Conservation (phyloP, 1,284 basidiomycete genomes). For the Tilletia caries region DNA sequence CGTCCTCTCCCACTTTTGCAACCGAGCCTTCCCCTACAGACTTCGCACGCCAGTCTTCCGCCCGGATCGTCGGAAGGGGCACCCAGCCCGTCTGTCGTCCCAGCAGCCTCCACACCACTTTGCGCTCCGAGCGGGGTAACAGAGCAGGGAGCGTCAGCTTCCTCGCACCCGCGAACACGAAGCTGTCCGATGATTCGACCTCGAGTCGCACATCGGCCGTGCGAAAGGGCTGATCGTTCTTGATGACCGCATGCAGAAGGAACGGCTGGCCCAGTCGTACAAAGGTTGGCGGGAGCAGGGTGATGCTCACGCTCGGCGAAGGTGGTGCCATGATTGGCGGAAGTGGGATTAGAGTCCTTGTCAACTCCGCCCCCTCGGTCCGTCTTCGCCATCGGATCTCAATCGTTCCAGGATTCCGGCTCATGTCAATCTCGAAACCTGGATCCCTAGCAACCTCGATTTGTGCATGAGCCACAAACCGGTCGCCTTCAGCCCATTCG, state of each 20-base stretch:
- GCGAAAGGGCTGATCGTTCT: slow-evolving; percentile 5
- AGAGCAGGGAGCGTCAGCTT: background rate
- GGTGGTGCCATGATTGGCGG: background rate
- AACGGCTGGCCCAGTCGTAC: background rate
- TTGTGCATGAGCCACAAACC: background rate
- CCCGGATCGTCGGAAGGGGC: background rate
- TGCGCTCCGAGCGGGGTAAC: slow-evolving; percentile 1
- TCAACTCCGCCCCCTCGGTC: background rate
- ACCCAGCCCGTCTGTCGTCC: background rate
- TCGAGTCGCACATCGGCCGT: slow-evolving; percentile 10
- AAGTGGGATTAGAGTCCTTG: background rate
- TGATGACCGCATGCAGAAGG: background rate
- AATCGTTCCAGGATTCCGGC: background rate
- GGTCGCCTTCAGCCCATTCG: slow-evolving; percentile 3
- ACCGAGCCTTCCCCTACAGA: background rate
- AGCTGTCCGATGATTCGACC: slow-evolving; percentile 10
- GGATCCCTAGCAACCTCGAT: background rate
- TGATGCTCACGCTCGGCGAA: background rate
- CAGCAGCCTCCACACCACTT: slow-evolving; percentile 12
- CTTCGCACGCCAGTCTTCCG: background rate
- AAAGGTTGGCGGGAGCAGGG: background rate
- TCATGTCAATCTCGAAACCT: background rate
- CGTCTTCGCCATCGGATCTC: slow-evolving; percentile 3
- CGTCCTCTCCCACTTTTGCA: background rate
- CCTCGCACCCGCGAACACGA: slow-evolving; percentile 11